phyloP scores from a whole-genome alignment of 1,284 basidiomycete genomes.

The Fomitopsis betulina region DNA sequence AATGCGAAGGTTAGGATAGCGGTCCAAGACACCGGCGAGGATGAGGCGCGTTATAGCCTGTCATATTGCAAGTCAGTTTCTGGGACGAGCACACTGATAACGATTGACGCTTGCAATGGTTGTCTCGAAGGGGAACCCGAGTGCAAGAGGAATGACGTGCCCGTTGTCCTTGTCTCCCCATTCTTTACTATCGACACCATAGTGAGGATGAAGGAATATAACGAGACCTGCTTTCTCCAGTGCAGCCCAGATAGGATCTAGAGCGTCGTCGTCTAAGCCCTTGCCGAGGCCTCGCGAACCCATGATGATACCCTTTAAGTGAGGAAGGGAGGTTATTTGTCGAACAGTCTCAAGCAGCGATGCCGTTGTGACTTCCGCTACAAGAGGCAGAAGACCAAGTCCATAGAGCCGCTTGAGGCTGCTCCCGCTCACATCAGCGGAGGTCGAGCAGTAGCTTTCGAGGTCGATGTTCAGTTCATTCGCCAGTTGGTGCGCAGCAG shows the following conservation, averaged over 20 bases:
- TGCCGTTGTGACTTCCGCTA: slow-evolving; percentile 51
- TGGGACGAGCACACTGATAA: slow-evolving; percentile 2
- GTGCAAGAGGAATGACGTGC: slow-evolving; percentile 79
- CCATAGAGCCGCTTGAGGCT: slow-evolving; percentile 67
- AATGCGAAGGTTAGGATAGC: slow-evolving; percentile 67
- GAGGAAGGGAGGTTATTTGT: slow-evolving; percentile 60
- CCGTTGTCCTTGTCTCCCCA: slow-evolving; percentile 79
- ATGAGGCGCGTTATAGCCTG: slow-evolving; percentile 79
- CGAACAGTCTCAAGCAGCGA: slow-evolving; percentile 59
- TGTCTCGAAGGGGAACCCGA: slow-evolving; percentile 88
- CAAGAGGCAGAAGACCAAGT: slow-evolving; percentile 81
- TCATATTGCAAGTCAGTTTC: background rate
- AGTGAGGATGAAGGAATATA: slow-evolving; percentile 81
- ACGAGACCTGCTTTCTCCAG: slow-evolving; percentile 64
- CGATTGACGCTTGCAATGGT: slow-evolving; percentile 57
- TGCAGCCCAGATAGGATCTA: slow-evolving; percentile 77
- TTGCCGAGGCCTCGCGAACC: slow-evolving; percentile 75
- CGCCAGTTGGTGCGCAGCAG: slow-evolving; percentile 65
- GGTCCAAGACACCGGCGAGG: slow-evolving; percentile 75
- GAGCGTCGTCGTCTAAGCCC: slow-evolving; percentile 71
- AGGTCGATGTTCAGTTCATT: slow-evolving; percentile 70
- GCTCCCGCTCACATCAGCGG: slow-evolving; percentile 34
- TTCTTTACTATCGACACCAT: slow-evolving; percentile 61
- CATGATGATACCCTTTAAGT: slow-evolving; percentile 78
- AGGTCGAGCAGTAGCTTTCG: slow-evolving; percentile 70